A percentile compares a stretch with the other conserved stretches of the same genome.
Evolutionary conservation across 2,329 filamentous ascomycete genomes (phyloP).

Genomic region (Xylariaceae sp.): DNA sequence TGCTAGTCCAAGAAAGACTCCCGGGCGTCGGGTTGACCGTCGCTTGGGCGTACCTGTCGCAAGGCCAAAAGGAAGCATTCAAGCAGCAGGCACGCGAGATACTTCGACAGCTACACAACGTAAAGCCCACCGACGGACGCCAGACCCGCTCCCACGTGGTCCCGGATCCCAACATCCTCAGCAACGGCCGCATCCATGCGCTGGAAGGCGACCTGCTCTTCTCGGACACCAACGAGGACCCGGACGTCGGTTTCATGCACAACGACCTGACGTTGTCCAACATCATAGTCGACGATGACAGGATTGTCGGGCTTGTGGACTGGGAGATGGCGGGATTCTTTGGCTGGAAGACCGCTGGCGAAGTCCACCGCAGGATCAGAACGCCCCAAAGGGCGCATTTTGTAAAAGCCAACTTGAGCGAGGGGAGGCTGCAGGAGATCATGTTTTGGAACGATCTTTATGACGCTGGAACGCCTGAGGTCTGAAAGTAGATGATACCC

Average conservation of each 20-base stretch:
- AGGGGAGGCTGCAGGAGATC: conserved; percentile 5
- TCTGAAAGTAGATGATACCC: conserved; percentile 1
- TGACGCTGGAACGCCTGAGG: conserved; percentile 3
- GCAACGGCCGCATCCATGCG: conserved; percentile 19
- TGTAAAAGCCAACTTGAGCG: conserved; percentile 10
- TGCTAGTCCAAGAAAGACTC: conserved; percentile 31
- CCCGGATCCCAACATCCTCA: conserved; percentile 13
- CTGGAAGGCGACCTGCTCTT: conserved; percentile 28
- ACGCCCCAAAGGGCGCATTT: conserved; percentile 17
- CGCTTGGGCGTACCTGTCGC: conserved; percentile 29
- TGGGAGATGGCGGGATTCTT: conserved; percentile 35
- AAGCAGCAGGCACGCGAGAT: conserved; percentile 28
- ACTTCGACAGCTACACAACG: conserved; percentile 18
- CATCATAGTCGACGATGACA: conserved; percentile 29
- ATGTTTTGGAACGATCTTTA: conserved; percentile 7
- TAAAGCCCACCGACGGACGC: conserved; percentile 4
- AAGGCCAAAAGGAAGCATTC: conserved; percentile 24
- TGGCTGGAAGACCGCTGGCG: conserved; percentile 14
- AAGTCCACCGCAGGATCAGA: conserved; percentile 20
- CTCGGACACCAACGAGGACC: conserved; percentile 11
- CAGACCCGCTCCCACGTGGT: conserved; percentile 16
- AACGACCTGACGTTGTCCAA: conserved; percentile 31
- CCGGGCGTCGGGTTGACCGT: conserved; percentile 28
- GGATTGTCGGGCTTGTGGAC: conserved; percentile 31
- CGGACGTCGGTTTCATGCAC: conserved; percentile 29